Evolutionary conservation across 371 early-diverging fungal species (phyloP), one percentile per base, ranked within the genome.

Genomic region (Mortierella sp.): DNA sequence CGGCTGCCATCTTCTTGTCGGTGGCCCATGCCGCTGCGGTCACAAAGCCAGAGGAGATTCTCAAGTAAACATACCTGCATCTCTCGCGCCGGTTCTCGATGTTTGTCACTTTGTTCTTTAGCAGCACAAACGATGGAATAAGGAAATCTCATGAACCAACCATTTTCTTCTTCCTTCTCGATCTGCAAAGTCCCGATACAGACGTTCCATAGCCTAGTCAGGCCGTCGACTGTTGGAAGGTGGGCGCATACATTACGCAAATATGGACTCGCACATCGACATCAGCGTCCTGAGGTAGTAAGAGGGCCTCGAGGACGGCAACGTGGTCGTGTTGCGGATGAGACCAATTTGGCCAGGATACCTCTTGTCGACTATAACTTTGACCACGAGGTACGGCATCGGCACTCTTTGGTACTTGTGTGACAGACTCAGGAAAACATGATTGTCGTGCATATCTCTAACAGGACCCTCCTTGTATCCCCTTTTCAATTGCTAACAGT

Each of bases 231-330:
- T 13, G 43, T 78, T n/a, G 74, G 79, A 0, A 73, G 81, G 14
- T 85, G 86, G 86, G 16, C 34, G 10, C 79, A 85, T 51, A 72
- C 79, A 3, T 72, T 85, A 2, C 71, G 76, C n/a, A 85, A 85
- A 37, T 85, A 85, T 44, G 79, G 81, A 8, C 69, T 83, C 24
- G 51, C 73, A 21, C 74, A 59, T 9, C 46, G 73, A 40, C 28
- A 37, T 34, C 64, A 31, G 24, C 51, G 8, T 34, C 19, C 34
- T 6, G n/a, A 28, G 14, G 11, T n/a, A 26, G 28, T 43, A 3
- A 31, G 26, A 43, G 67, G 64, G 3, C 69, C 67, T 1, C 71
- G n/a, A 9, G 77, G 77, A 5, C 74, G 69, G 26, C 76, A 71
- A 34, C 64, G 61, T 34, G 83, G 72, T 21, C 69, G 34, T 21